These are phyloP conservation scores for Infundibulicybe gibba DNA, from an alignment of 768 basidiomycete species.

Conservation along the genomic window DNA sequence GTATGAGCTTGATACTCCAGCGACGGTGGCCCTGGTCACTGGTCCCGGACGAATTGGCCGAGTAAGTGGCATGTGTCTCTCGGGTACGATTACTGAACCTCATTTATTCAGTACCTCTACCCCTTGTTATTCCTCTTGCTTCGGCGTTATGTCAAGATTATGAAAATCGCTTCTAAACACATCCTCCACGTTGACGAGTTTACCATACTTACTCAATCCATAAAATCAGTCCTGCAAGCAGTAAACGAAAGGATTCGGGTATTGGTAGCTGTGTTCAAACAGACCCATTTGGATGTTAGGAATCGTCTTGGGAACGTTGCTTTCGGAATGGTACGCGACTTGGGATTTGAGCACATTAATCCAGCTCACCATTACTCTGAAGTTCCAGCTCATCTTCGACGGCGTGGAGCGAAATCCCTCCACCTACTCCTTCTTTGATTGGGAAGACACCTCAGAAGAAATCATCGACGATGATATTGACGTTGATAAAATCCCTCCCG, in stretches of 20 bases:
- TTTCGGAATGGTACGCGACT: slow-evolving; percentile 28
- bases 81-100: neutral
- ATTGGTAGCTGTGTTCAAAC: slow-evolving; percentile 32
- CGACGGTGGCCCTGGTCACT: slow-evolving; percentile 27
- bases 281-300: slow-evolving; percentile 28
- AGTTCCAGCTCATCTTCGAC: no score
- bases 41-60: slow-evolving; percentile 31
- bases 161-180: slow-evolving; percentile 29
- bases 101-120: slow-evolving; percentile 22
- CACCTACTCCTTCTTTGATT: no score
- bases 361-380: no score
- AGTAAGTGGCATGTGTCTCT: slow-evolving; percentile 13
- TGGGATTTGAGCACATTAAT: no score
- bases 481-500: slow-evolving; percentile 11
- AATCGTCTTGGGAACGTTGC: slow-evolving; percentile 30
- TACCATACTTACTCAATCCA: slow-evolving; percentile 21
- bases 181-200: slow-evolving; percentile 29
- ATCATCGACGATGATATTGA: slow-evolving; percentile 11
- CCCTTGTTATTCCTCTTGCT: slow-evolving; percentile 31
- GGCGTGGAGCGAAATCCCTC: no score
- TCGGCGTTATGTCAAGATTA: slow-evolving; percentile 25
- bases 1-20: slow-evolving; percentile 31
- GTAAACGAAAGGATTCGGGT: slow-evolving; percentile 27
- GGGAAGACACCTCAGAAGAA: slow-evolving; percentile 6
- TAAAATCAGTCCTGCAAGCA: slow-evolving; percentile 23